Base-by-base conservation (phyloP, 805 yeast genomes). In the Saccharomycopsis sp. region DNA sequence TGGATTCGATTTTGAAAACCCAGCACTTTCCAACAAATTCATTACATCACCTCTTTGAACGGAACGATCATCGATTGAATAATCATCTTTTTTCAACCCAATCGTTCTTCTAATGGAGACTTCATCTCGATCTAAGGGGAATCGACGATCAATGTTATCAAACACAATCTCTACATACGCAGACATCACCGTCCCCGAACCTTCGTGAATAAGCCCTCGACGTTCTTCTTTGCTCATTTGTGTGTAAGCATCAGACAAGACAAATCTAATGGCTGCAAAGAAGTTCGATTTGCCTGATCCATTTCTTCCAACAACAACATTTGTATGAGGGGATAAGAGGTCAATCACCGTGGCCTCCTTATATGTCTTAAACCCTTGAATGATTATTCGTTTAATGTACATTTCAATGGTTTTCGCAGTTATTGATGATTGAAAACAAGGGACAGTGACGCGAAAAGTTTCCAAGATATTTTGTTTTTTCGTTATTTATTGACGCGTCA, bases 221-320 rank as follows among this genome's bases (percentile, higher is more conserved):
- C 96, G 69, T 53, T 86, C 95, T 50, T 86, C 94, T 48, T 89
- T 64, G 19, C 79, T 67, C 78, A 88, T 70, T 55, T 85, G 81
- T 2, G 84, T 79, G 56, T 83, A 85, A 26, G 89, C 94, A 55
- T 89, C 96, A 34, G 94, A 79, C 17, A 92, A 59, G 9, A 87
- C 96, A 61, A 88, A 92, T 47, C 96, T 67, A 42, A 89, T 82
- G 9, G 98, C 97, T 13, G 95, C 87, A 58, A 89, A 92, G 61
- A 89, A 82, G 58, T 92, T 89, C 31, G 95, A 84, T 57, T 92
- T 89, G 6, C 98, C 98, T 6, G 95, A 83, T n/a, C 96, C 96
- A 60, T 88, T 88, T 37, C 95, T 64, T 2, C 96, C 96, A 25
- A 88, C 86, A 13, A 82, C 76, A 17, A 89, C 94, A 60, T 89